Evolutionary conservation across 352 stramenopile genomes (phyloP), one percentile per base, ranked within the genome.

Genomic region (Phytophthora aleatoria): DNA sequence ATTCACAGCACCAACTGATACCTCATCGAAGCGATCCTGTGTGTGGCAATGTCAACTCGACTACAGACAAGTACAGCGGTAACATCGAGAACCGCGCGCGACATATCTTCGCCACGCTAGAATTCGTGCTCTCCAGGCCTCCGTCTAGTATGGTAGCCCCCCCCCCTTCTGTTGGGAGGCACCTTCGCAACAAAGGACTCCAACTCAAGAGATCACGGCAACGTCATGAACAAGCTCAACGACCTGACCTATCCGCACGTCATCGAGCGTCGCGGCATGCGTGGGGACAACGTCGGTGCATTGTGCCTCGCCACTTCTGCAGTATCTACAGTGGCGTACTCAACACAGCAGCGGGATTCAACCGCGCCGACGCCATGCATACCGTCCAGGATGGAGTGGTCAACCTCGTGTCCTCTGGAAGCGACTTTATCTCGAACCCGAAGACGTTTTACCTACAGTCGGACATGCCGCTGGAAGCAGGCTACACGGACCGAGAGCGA

Each of bases 1-100:
- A 62, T 98, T 27, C 91, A 98, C 74, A 49, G 24, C 3, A 91
- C 85, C 15, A 95, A 98, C 61, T 92, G 91, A 30, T 98, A 97
- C 60, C 26, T 79, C 12, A 63, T 98, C 43, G 89, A 97, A 61
- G 71, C 95, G 50, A 96, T 97, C 68, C 67, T n/a, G n/a, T 97
- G 5, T 74, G 66, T 30, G 66, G 71, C 45, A 30, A 49, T 13
- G 41, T 74, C n/a, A 74, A 74, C 51, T 62, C 28, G 27, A 61
- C 61, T 41, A 74, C 61, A 15, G 60, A 69, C 43, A 55, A 60
- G 27, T 70, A 74, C 56, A 89, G 89, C 26, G 90, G 89, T 26
- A 78, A 57, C 50, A 59, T 90, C 26, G 85, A 96, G 54, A 58
- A 58, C 39, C 48, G 48, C n/a, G 48, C 57, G 2, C 27, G 48